These are phyloP conservation scores for Tylopilus felleus DNA, from an alignment of 768 basidiomycete species.

Conservation along the genomic window DNA sequence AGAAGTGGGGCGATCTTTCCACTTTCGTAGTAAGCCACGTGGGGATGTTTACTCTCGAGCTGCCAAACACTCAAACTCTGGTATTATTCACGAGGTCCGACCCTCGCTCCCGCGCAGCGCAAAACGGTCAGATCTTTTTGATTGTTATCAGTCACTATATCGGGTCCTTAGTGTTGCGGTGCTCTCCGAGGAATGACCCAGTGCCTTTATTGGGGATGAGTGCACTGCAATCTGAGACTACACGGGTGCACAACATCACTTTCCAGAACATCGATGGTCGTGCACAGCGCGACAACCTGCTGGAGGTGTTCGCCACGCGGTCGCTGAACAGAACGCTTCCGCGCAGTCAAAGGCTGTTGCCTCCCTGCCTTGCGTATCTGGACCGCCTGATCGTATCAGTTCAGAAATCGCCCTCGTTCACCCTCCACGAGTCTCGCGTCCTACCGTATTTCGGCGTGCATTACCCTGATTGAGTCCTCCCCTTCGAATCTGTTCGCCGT, in stretches of 20 bases:
- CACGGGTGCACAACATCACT: slow-evolving; percentile 38
- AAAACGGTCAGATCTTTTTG: slow-evolving; percentile 36
- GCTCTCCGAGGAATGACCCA: slow-evolving; percentile 26
- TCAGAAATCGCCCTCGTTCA: slow-evolving; percentile 32
- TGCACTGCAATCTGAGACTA: slow-evolving; percentile 46
- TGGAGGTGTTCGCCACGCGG: slow-evolving; percentile 33
- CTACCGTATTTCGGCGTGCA: slow-evolving; percentile 34
- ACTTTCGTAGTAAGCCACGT: slow-evolving; percentile 26
- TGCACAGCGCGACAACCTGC: slow-evolving; percentile 37
- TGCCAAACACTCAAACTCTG: slow-evolving; percentile 45
- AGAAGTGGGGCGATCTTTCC: slow-evolving; percentile 45
- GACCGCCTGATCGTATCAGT: slow-evolving; percentile 14
- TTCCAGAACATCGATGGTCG: slow-evolving; percentile 42
- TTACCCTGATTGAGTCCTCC: slow-evolving; percentile 13
- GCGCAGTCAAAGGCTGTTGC: slow-evolving; percentile 9
- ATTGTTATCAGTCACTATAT: slow-evolving; percentile 46
- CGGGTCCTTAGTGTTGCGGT: slow-evolving; percentile 36
- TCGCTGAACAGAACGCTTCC: slow-evolving; percentile 14
- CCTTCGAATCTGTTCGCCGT: slow-evolving; percentile 15
- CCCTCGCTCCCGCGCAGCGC: slow-evolving; percentile 43
- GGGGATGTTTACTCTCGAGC: slow-evolving; percentile 9
- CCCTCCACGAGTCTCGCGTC: slow-evolving; percentile 36
- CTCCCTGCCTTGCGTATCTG: slow-evolving; percentile 1
- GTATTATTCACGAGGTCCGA: slow-evolving; percentile 54
- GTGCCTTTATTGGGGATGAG: slow-evolving; percentile 39